These are phyloP conservation scores for Toxoplasma gondii DNA, from an alignment of 169 alveolate genomes.

Conservation along the genomic window DNA sequence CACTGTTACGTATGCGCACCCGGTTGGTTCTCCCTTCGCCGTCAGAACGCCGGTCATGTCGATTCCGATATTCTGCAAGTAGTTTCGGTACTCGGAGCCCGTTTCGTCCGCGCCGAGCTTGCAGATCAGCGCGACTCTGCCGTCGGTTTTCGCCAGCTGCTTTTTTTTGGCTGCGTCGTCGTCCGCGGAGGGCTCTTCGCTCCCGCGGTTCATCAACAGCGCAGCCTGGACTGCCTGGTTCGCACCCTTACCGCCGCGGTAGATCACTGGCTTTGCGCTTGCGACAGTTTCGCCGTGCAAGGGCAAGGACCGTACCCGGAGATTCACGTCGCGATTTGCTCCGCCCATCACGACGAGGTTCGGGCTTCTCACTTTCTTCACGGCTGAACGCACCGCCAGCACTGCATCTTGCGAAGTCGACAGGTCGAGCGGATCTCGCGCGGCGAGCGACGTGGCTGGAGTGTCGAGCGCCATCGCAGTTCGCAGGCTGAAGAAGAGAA, in stretches of 20 bases:
- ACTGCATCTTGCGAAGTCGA: not conserved
- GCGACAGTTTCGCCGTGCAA: conserved; percentile 70
- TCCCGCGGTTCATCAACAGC: not conserved
- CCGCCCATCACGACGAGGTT: conserved; percentile 69
- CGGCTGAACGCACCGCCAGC: not conserved
- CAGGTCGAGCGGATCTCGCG: conserved; percentile 10
- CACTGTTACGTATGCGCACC: conserved; percentile 69
- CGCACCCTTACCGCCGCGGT: conserved; percentile 73
- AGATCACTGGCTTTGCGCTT: conserved; percentile 29
- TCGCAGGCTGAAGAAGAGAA: not conserved
- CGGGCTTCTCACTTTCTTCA: conserved; percentile 29
- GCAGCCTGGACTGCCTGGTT: conserved; percentile 74
- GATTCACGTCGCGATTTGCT: conserved; percentile 55
- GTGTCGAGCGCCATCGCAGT: conserved; percentile 24
- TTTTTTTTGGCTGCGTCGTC: not conserved
- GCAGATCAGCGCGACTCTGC: conserved; percentile 65
- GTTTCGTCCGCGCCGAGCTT: conserved; percentile 66
- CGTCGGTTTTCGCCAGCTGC: not conserved
- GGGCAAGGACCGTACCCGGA: conserved; percentile 61
- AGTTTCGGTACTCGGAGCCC: conserved; percentile 50
- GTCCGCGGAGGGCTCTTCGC: not conserved
- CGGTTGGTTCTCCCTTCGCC: conserved; percentile 36
- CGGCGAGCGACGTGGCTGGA: conserved; percentile 13
- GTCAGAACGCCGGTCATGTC: conserved; percentile 54
- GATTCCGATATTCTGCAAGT: conserved; percentile 36